Conservation (phyloP, 345 rosid species). For the Linum lewisii region DNA sequence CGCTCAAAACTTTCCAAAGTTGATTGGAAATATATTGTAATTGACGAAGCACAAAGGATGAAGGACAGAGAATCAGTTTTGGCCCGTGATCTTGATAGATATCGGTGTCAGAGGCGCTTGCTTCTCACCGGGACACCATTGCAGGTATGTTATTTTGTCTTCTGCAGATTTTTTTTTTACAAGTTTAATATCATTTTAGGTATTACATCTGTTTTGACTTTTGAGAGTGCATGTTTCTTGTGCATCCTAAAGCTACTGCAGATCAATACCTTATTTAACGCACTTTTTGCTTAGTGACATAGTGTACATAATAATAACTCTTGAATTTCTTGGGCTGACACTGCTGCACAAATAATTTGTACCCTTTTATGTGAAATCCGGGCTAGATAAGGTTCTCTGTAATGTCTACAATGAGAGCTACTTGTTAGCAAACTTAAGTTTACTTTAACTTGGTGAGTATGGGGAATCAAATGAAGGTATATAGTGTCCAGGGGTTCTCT, state of each 20-base stretch:
- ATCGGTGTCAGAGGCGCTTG: slow-evolving; percentile 96
- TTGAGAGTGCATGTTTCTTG: neutral
- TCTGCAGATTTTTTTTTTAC: too few relatives aligned
- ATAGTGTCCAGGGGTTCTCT: neutral
- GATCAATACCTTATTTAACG: neutral
- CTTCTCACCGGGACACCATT: slow-evolving; percentile 99
- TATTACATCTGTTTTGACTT: too few relatives aligned
- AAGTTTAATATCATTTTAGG: too few relatives aligned
- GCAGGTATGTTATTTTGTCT: slow-evolving; percentile 53
- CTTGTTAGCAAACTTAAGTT: neutral
- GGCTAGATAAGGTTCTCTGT: neutral
- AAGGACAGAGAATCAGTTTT: slow-evolving; percentile 98
- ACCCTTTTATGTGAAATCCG: neutral
- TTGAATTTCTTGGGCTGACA: neutral
- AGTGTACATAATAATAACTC: neutral
- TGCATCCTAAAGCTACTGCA: neutral
- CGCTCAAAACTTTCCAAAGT: slow-evolving; percentile 94
- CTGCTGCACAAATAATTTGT: neutral
- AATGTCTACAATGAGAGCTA: neutral
- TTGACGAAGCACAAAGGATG: slow-evolving; percentile 99
- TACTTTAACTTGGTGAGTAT: neutral
- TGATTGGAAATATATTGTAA: slow-evolving; percentile 97
- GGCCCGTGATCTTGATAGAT: slow-evolving; percentile 99
- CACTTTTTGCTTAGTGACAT: too few relatives aligned
- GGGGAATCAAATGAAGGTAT: neutral